phyloP scores from a whole-genome alignment of 306 rosid species.

The Medicago lupulina region DNA sequence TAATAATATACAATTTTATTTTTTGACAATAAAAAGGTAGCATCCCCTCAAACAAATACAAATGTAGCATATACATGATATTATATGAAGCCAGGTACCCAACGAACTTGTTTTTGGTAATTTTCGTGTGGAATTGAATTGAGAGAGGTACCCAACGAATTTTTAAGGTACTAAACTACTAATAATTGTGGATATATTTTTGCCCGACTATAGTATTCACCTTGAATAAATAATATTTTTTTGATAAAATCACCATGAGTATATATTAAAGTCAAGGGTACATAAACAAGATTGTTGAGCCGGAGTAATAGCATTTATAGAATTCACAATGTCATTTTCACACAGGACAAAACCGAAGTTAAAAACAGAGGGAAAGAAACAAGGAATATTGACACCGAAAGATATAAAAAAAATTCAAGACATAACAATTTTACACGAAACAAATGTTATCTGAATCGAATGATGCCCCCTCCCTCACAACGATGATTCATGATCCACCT shows the following conservation, averaged over 20 bases:
- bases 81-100: too few relatives aligned
- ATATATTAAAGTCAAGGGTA: neutral
- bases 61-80: too few relatives aligned
- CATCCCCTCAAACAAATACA: too few relatives aligned
- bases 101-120: too few relatives aligned
- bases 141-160: too few relatives aligned
- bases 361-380: neutral
- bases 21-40: too few relatives aligned
- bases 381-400: neutral
- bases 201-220: neutral
- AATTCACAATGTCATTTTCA: neutral
- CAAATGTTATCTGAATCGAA: neutral
- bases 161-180: too few relatives aligned
- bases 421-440: neutral
- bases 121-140: too few relatives aligned
- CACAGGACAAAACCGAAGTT: neutral
- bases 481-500: constrained; percentile 39
- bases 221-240: neutral
- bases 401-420: neutral
- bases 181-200: neutral
- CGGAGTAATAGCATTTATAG: neutral
- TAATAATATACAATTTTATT: too few relatives aligned
- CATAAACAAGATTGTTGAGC: neutral
- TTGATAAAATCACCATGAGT: neutral
- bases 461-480: neutral